A percentile compares a stretch with the other conserved stretches of the same genome.
These are phyloP conservation scores for Penicillium corylophilum DNA, from an alignment of 2,329 filamentous ascomycete genomes.

Conservation along the genomic window DNA sequence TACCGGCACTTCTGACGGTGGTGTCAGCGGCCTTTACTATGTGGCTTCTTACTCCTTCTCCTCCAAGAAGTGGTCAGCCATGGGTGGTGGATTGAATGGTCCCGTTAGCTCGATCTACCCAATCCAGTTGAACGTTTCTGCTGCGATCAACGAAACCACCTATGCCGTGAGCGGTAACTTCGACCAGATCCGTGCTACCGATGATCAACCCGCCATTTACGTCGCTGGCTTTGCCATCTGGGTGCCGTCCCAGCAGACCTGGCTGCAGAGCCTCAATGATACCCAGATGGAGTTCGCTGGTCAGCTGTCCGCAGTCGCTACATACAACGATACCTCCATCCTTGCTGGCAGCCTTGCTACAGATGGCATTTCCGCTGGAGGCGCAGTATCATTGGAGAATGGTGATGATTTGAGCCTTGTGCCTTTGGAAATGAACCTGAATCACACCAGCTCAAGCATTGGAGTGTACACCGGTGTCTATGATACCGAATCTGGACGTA, in stretches of 20 bases:
- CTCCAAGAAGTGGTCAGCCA: conserved; percentile 68
- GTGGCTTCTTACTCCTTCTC: conserved; percentile 73
- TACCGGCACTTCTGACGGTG: conserved; percentile 65
- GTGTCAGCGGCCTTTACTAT: conserved; percentile 66
- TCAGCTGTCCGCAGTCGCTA: conserved; percentile 68
- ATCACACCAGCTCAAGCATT: conserved; percentile 25
- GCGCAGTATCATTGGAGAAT: conserved; percentile 64
- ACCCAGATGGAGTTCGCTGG: conserved; percentile 68
- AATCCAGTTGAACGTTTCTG: conserved; percentile 74
- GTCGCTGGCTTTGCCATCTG: conserved; percentile 83
- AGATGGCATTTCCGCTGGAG: conserved; percentile 69
- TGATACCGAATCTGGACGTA: conserved; percentile 66
- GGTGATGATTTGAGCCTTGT: conserved; percentile 38
- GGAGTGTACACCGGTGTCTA: conserved; percentile 72
- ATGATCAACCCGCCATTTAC: conserved; percentile 58
- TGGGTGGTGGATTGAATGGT: conserved; percentile 85
- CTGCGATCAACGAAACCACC: conserved; percentile 65
- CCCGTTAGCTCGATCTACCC: conserved; percentile 72
- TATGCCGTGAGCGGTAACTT: conserved; percentile 82
- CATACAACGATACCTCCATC: conserved; percentile 58
- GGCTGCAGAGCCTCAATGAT: conserved; percentile 76
- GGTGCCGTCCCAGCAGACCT: conserved; percentile 81
- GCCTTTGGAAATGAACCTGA: conserved; percentile 52
- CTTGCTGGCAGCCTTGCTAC: conserved; percentile 83
- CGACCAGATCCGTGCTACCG: conserved; percentile 66